Evolutionary conservation across 1,284 basidiomycete species (phyloP).

Genomic region (Moniliophthora roreri): DNA sequence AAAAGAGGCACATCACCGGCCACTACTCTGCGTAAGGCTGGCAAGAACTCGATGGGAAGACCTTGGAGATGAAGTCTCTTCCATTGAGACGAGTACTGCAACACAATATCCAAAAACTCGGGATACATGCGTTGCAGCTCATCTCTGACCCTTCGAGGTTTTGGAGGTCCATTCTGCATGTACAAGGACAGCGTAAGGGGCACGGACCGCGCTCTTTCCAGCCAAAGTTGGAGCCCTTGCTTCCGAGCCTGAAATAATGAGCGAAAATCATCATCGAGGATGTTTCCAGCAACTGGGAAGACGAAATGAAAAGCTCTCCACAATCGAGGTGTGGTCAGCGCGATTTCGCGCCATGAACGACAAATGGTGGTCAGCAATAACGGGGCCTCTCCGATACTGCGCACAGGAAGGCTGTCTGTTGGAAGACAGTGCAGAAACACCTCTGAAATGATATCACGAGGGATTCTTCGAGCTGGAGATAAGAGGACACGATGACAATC

Average conservation of each 20-base stretch:
- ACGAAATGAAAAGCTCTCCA: neutral
- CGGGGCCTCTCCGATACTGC: neutral
- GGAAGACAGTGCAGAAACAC: conserved; percentile 1
- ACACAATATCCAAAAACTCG: too few species aligned
- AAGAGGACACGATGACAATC: neutral
- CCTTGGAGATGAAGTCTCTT: too few species aligned
- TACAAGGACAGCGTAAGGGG: neutral
- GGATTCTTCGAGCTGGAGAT: neutral
- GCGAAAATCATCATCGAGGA: neutral
- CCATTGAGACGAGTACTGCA: too few species aligned
- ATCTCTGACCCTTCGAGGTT: too few species aligned
- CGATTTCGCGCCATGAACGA: neutral
- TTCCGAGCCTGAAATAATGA: neutral
- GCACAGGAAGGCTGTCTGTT: neutral
- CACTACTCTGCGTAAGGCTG: too few species aligned
- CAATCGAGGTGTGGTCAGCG: neutral
- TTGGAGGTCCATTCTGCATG: too few species aligned
- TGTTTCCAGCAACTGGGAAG: neutral
- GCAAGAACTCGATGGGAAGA: too few species aligned
- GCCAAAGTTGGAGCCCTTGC: neutral
- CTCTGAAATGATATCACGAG: neutral
- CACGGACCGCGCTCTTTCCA: neutral
- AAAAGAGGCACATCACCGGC: too few species aligned
- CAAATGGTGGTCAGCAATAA: neutral
- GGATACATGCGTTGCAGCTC: too few species aligned